phyloP scores from a whole-genome alignment of 441 rosid species.

The Pelargonium exstipulatum region DNA sequence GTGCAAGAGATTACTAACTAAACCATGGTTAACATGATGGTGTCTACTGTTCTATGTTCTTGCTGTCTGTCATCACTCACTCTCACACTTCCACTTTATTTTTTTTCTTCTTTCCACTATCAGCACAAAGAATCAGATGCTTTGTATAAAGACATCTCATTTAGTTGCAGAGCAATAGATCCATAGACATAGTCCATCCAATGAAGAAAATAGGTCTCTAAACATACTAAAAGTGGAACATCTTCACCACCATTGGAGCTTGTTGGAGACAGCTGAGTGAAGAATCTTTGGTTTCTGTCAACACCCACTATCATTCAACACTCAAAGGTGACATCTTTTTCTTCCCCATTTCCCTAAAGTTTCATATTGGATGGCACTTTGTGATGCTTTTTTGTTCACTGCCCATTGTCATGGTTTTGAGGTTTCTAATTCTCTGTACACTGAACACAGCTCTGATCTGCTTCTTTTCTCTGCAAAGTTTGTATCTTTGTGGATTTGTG shows the following conservation, averaged over 20 bases:
- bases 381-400: conserved; percentile 8
- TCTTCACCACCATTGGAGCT: conserved; percentile 12
- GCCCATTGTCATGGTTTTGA: conserved; percentile 6
- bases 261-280: neutral
- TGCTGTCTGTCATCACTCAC: neutral
- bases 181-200: neutral
- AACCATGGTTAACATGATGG: neutral
- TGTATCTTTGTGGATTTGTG: conserved; percentile 11
- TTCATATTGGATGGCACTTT: conserved; percentile 22
- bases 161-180: conserved; percentile 11
- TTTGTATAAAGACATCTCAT: conserved; percentile 25
- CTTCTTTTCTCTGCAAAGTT: conserved; percentile 8
- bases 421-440: conserved; percentile 1
- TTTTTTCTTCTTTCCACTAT: neutral
- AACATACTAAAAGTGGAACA: conserved; percentile 9
- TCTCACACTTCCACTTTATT: neutral
- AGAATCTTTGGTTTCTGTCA: conserved; percentile 30
- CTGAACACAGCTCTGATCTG: neutral
- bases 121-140: conserved; percentile 32
- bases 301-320: conserved; percentile 8
- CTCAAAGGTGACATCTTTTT: conserved; percentile 21
- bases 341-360: conserved; percentile 20
- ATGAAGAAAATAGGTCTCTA: neutral
- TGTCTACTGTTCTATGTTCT: neutral
- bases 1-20: neutral